Conservation (phyloP, 441 rosid species). For the Croton setiger region DNA sequence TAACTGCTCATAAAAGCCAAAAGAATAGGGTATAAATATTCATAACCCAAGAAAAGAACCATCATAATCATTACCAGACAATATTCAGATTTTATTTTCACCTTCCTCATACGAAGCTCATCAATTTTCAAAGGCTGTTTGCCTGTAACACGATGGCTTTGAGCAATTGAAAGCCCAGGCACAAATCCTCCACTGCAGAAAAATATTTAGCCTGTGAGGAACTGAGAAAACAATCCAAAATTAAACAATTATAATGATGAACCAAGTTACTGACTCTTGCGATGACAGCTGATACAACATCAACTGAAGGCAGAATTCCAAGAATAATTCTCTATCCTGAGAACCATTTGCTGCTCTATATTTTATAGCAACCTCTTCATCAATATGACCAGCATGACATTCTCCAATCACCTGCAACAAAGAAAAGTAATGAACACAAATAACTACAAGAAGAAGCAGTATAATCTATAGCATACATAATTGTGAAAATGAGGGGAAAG, state of each 20-base stretch:
- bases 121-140: constrained; percentile 65
- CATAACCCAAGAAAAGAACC: constrained; percentile 11
- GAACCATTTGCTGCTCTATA: constrained; percentile 50
- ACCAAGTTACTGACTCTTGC: constrained; percentile 58
- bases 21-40: constrained; percentile 1
- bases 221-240: constrained; percentile 18
- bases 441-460: neutral
- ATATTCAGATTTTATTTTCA: constrained; percentile 25
- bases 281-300: constrained; percentile 67
- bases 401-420: constrained; percentile 80
- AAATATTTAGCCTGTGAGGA: constrained; percentile 26
- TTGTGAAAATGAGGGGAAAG: too few species aligned
- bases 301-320: constrained; percentile 80
- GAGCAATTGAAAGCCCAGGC: constrained; percentile 84
- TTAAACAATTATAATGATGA: constrained; percentile 2
- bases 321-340: constrained; percentile 61
- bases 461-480: too few species aligned
- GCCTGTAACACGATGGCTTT: constrained; percentile 70
- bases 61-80: constrained; percentile 14
- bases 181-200: constrained; percentile 68
- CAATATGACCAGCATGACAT: constrained; percentile 65
- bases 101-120: constrained; percentile 73
- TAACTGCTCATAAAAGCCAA: constrained; percentile 43
- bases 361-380: constrained; percentile 62
- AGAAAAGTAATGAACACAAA: constrained; percentile 18